Evolutionary conservation across 1,284 basidiomycete species (phyloP), one percentile per base, ranked within the genome.

Genomic region (Papiliotrema nemorosa): DNA sequence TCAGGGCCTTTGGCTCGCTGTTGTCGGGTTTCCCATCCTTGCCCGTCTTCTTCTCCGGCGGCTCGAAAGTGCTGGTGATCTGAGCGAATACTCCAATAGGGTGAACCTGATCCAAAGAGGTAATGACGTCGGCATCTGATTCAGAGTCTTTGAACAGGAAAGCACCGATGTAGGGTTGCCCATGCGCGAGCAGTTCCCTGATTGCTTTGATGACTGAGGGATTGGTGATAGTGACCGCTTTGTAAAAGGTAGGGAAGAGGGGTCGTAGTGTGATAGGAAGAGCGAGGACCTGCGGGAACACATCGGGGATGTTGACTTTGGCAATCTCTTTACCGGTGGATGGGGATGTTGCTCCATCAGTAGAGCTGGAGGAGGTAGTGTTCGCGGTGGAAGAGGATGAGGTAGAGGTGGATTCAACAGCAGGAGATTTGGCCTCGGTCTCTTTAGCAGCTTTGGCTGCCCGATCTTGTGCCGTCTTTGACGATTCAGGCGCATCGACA

Each of bases 191-290:
- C 80, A 94, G 89, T 67, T 97, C 92, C 76, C 93, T 90, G 69
- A 98, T 90, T 5, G 92, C 92, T 18, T 87, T 84, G 54, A 97
- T 93, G 33, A 98, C 94, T 0, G 85, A 80, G 1, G 90, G 90
- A 60, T 96, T 88, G 27, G 86, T 84, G 53, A 97, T 82, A 53
- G 94, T 90, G 48, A 97, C 92, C 13, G 91, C 90, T 72, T 96
- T 97, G 82, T 98, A 97, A 74, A 97, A 97, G 41, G 92, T 93
- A 66, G 94, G 94, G 76, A 97, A 97, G 44, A 97, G 84, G 0
- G 94, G 94, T 33, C 94, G 83, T 48, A 93, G 87, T 29, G 92
- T 92, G 62, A 98, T 97, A 13, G 94, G 94, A 0, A 98, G 82
- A 3, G 94, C 94, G 21, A 98, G 82, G 34, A 97, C 87, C 73